Evolutionary conservation across 164 flowering plant genomes (phyloP).

Genomic region (Chimonanthus praecox): DNA sequence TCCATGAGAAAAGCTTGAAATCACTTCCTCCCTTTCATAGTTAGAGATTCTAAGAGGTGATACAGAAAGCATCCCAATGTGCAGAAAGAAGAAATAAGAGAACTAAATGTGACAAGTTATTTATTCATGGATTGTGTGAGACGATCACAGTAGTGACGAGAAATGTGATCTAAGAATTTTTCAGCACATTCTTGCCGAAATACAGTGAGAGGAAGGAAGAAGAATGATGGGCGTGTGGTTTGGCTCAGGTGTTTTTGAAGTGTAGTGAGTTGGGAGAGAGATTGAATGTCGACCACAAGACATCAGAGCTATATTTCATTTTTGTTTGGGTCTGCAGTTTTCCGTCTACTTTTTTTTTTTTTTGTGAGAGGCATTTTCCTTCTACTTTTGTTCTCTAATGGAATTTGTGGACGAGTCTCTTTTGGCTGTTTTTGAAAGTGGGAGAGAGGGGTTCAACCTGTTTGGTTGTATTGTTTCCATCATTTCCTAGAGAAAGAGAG

Average conservation of each 20-base stretch:
- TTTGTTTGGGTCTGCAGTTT: constrained; percentile 7
- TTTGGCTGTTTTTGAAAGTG: not conserved
- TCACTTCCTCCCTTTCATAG: constrained; percentile 42
- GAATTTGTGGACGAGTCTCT: constrained; percentile 2
- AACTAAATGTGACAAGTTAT: not conserved
- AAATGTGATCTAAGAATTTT: not conserved
- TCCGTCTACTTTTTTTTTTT: not conserved
- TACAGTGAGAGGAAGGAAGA: not conserved
- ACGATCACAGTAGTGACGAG: not conserved
- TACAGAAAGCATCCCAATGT: constrained; percentile 61
- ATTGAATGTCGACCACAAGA: constrained; percentile 12
- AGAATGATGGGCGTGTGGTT: not conserved
- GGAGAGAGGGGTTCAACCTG: not conserved
- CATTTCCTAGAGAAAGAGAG: not conserved
- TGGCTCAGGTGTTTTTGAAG: not conserved
- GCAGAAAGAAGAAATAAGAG: not conserved
- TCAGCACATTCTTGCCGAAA: not conserved
- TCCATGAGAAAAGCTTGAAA: constrained; percentile 32
- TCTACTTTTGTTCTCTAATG: not conserved
- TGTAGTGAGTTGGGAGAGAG: constrained; percentile 6
- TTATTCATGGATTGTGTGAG: not conserved
- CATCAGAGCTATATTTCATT: not conserved
- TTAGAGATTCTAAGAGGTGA: constrained; percentile 40
- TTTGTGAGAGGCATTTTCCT: not conserved
- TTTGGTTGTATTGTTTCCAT: not conserved